Evolutionary conservation across 2,329 filamentous ascomycete genomes (phyloP).

Genomic region (Cercospora zeae-maydis): DNA sequence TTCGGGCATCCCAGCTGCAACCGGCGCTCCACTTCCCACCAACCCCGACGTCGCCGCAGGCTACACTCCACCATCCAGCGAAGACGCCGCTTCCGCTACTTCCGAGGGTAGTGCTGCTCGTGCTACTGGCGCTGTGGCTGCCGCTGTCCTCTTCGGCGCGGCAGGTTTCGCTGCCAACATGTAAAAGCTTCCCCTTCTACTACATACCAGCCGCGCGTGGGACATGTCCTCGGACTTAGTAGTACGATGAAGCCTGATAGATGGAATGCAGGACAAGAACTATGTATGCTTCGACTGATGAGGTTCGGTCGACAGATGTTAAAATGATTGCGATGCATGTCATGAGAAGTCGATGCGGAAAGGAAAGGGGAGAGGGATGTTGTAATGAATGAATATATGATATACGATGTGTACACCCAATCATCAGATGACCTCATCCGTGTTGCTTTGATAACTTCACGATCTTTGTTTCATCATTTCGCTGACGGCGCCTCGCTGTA

Average conservation of each 20-base stretch:
- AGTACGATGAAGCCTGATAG: neutral
- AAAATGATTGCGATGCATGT: neutral
- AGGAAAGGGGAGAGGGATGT: neutral
- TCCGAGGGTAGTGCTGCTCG: conserved; percentile 34
- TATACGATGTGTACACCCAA: neutral
- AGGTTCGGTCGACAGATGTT: too few species aligned
- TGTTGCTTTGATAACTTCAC: neutral
- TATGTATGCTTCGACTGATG: too few species aligned
- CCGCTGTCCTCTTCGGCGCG: conserved; percentile 48
- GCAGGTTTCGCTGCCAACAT: conserved; percentile 32
- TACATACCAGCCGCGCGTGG: neutral
- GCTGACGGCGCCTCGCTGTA: too few species aligned
- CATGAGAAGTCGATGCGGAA: neutral
- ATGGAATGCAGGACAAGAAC: too few species aligned
- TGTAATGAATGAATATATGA: neutral
- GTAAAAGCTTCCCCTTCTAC: neutral
- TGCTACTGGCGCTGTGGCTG: conserved; percentile 44
- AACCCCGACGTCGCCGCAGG: conserved; percentile 36
- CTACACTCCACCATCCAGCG: conserved; percentile 18
- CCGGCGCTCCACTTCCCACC: conserved; percentile 21
- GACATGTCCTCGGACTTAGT: neutral
- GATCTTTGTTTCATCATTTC: too few species aligned
- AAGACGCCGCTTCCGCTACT: conserved; percentile 11
- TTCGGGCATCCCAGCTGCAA: conserved; percentile 47
- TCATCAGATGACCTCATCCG: neutral